Evolutionary conservation across 306 rosid species (phyloP), one percentile per base, ranked within the genome.

Genomic region (Neltuma alba): DNA sequence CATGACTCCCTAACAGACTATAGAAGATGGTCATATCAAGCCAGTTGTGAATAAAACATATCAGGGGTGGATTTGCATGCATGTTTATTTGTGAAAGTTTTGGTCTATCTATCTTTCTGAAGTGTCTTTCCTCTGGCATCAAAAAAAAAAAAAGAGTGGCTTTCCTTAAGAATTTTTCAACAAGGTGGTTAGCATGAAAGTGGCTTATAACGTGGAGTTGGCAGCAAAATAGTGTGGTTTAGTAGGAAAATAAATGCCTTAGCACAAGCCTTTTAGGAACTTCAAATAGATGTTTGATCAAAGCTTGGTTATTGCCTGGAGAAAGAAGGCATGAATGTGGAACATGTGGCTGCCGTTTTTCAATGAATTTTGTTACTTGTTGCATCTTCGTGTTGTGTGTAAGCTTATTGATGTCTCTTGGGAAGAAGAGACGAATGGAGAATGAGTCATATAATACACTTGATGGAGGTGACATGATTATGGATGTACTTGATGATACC

Each of bases 401-500:
- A 62, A 42, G 76, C 55, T 25, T 79, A 45, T 63, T 75, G 42
- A 70, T 72, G 40, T 69, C 70, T 66, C 57, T 12, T 33, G 18
- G 62, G 77, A 48, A 37, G 30, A 48, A 13, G 28, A n/a, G 13
- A 36, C 5, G 12, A 76, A 76, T 62, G 82, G n/a, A 61, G 64
- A 33, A 30, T 60, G 74, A 61, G 42, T 48, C 20, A n/a, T n/a
- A 31, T 21, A 62, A 31, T 47, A 70, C 25, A 27, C 31, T 80
- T 78, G 30, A n/a, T n/a, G 47, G 73, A 75, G 30, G 14, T 45
- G 33, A 9, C 16, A 6, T 79, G 69, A 60, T 31, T 61, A 27
- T 67, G 52, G 61, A 74, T 37, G 64, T 75, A 52, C 66, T 52
- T 83, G 47, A 61, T 83, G 45, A 62, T 75, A 58, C 42, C 61